Evolutionary conservation across 1,284 basidiomycete genomes (phyloP), one percentile per base, ranked within the genome.

Genomic region (Thecaphora frezii): DNA sequence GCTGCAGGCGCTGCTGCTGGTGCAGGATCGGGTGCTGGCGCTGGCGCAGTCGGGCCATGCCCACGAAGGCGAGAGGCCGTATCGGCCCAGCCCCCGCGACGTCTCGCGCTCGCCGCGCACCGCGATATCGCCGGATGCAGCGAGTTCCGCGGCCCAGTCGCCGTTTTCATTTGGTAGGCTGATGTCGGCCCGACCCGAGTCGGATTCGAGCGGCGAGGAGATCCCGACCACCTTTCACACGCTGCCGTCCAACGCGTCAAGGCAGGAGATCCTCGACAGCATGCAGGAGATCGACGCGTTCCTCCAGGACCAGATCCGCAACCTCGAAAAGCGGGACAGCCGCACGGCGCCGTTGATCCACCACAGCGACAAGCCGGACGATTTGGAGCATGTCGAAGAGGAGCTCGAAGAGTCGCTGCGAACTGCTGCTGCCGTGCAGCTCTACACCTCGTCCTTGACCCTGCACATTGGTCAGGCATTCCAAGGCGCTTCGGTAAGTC

Each of bases 401-500:
- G 71, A 71, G 44, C 54, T 73, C 26, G 68, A 66, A n/a, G 54
- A 65, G 9, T 69, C 69, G 24, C 51, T 74, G 39, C 55, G 59
- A 30, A 59, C 54, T 44, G 57, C 56, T n/a, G 60, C 71, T 10
- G 66, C 73, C 14, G 68, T 73, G 12, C 73, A 75, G 56, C 55
- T 75, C 12, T 73, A 75, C 54, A 73, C 73, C 1, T 61, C 69
- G 8, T 73, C 68, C 25, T 46, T 75, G 24, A 73, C 71, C 28
- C 58, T 75, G 30, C 73, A 75, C 53, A 64, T 75, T 24, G 71
- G 69, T 3, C 70, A 73, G 52, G 73, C 73, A 1, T 73, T 75
- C 66, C 66, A 73, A 40, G 73, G 73, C 14, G 73, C 73, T 1
- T 64, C 70, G 14, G 28, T 30, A 30, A 30, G 28, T 30, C 3